These are phyloP conservation scores for Sanghuangporus sanghuang DNA, from an alignment of 1,284 basidiomycete genomes.

Conservation along the genomic window DNA sequence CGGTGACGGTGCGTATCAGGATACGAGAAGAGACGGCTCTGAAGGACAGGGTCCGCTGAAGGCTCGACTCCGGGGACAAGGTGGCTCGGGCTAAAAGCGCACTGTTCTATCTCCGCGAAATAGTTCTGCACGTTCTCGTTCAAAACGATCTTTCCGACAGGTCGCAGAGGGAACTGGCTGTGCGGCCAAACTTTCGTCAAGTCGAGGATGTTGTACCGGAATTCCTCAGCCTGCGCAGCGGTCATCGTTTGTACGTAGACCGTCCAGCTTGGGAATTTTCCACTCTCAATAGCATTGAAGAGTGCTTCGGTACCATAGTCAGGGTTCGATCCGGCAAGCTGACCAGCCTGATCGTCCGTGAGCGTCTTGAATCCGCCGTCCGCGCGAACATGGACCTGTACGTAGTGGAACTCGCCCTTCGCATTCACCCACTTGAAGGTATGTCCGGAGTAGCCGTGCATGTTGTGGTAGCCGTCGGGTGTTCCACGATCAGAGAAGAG, in stretches of 20 bases:
- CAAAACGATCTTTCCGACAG: conserved; percentile 81
- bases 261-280: conserved; percentile 77
- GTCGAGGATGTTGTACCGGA: conserved; percentile 86
- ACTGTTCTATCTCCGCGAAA: conserved; percentile 84
- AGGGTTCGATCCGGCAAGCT: conserved; percentile 69
- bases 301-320: conserved; percentile 77
- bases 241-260: conserved; percentile 91
- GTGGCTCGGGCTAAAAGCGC: conserved; percentile 85
- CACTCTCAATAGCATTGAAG: conserved; percentile 75
- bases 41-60: conserved; percentile 85
- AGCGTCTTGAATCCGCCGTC: conserved; percentile 81
- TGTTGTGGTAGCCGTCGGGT: conserved; percentile 75
- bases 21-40: conserved; percentile 92
- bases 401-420: conserved; percentile 78
- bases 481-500: conserved; percentile 90
- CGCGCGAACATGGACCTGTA: conserved; percentile 74
- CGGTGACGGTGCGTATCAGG: conserved; percentile 91
- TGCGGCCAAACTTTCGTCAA: conserved; percentile 91
- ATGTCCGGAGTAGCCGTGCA: conserved; percentile 92
- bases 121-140: conserved; percentile 86
- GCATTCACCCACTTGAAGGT: conserved; percentile 87
- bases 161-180: conserved; percentile 79
- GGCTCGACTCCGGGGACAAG: conserved; percentile 84
- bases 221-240: conserved; percentile 81
- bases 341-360: conserved; percentile 47